A percentile compares a stretch with the other conserved stretches of the same genome.
phyloP scores from a whole-genome alignment of 805 yeast species.

The Kregervanrija pseudodelftensis region DNA sequence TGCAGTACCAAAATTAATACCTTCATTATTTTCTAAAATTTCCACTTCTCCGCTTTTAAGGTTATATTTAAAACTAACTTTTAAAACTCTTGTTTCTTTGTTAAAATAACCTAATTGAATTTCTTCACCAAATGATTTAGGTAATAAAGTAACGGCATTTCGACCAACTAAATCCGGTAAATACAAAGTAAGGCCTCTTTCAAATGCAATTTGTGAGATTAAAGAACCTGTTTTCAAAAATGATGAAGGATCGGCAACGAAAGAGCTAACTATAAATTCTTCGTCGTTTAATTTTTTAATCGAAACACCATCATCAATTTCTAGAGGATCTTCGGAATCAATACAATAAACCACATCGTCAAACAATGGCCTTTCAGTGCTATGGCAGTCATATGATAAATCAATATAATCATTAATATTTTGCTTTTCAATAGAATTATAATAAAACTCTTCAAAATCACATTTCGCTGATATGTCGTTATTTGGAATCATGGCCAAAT shows the following conservation, averaged over 20 bases:
- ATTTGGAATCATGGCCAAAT: slow-evolving; percentile 37
- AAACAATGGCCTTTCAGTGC: slow-evolving; percentile 32
- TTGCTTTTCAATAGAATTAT: slow-evolving; percentile 21
- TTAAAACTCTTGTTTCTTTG: slow-evolving; percentile 34
- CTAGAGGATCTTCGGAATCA: slow-evolving; percentile 74
- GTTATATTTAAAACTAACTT: slow-evolving; percentile 31
- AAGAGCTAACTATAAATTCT: slow-evolving; percentile 48
- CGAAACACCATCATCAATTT: slow-evolving; percentile 90
- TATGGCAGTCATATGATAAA: slow-evolving; percentile 11
- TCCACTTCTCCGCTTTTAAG: slow-evolving; percentile 12
- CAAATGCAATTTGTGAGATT: slow-evolving; percentile 50
- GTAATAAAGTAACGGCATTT: slow-evolving; percentile 55
- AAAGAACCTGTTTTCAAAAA: slow-evolving; percentile 34
- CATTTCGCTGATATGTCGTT: slow-evolving; percentile 36
- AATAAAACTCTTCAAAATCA: slow-evolving; percentile 37
- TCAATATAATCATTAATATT: slow-evolving; percentile 14
- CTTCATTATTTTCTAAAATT: slow-evolving; percentile 16
- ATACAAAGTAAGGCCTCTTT: slow-evolving; percentile 61
- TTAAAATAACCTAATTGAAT: slow-evolving; percentile 43
- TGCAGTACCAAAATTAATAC: slow-evolving; percentile 35
- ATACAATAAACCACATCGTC: slow-evolving; percentile 64
- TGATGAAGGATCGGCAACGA: slow-evolving; percentile 85
- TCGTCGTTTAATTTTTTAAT: slow-evolving; percentile 28
- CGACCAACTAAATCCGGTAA: slow-evolving; percentile 46
- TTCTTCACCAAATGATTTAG: slow-evolving; percentile 41